phyloP scores from a whole-genome alignment of 1,139 yeast species.

The Pichia sp. region DNA sequence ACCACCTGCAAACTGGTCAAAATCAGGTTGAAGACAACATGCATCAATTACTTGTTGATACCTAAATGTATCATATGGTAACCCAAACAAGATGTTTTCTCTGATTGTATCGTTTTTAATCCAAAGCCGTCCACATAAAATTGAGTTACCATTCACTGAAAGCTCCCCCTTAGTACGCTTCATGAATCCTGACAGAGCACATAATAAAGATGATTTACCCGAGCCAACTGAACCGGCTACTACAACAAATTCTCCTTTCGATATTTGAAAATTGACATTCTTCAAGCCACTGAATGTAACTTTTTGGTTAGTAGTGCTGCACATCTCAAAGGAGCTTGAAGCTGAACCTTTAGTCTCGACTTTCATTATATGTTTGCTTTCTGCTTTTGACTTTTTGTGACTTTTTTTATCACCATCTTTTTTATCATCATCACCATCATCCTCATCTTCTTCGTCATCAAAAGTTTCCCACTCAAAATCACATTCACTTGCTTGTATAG shows the following conservation, averaged over 20 bases:
- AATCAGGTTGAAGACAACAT: constrained; percentile 66
- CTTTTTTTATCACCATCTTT: neutral
- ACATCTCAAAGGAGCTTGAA: neutral
- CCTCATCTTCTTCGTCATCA: constrained; percentile 26
- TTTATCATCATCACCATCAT: neutral
- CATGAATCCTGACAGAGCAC: constrained; percentile 62
- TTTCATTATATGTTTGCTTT: neutral
- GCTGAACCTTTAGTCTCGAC: neutral
- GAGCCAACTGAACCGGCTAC: constrained; percentile 65
- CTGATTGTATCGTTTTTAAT: constrained; percentile 75
- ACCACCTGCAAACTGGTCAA: constrained; percentile 69
- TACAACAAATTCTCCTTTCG: constrained; percentile 56
- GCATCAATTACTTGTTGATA: constrained; percentile 57
- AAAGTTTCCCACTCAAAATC: constrained; percentile 45
- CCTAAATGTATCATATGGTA: constrained; percentile 46
- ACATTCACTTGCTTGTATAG: constrained; percentile 37
- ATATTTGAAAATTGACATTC: constrained; percentile 41
- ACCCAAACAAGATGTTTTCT: constrained; percentile 71
- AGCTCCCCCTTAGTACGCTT: constrained; percentile 44
- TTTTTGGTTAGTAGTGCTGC: neutral
- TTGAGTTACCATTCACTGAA: constrained; percentile 39
- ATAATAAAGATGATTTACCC: constrained; percentile 61
- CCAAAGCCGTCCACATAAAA: constrained; percentile 62
- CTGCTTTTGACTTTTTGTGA: neutral
- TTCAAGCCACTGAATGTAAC: constrained; percentile 37